Conservation (phyloP, 179 eudicot genomes). For the Silene vulgaris region DNA sequence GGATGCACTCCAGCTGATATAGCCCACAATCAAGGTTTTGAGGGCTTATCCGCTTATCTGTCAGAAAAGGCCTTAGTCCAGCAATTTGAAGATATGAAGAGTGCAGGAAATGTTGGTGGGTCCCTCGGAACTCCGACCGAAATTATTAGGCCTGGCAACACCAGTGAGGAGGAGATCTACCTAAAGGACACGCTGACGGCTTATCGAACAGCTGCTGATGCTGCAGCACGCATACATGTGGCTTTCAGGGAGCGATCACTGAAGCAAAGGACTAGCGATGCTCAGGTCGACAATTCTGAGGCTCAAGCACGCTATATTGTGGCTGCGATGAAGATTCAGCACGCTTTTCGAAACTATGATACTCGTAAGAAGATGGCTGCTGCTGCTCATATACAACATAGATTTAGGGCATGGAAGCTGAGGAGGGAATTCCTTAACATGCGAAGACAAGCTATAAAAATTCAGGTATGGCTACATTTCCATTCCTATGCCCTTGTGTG, state of each 20-base stretch:
- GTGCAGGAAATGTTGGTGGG: conserved; percentile 84
- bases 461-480: conserved; percentile 56
- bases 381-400: conserved; percentile 72
- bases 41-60: conserved; percentile 86
- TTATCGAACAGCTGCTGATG: conserved; percentile 94
- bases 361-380: conserved; percentile 55
- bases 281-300: conserved; percentile 50
- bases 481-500: conserved; percentile 2
- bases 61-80: conserved; percentile 77
- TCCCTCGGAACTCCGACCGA: conserved; percentile 53
- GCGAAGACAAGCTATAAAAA: conserved; percentile 72
- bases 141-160: conserved; percentile 24
- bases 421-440: conserved; percentile 65
- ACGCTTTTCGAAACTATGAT: conserved; percentile 72
- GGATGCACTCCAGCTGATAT: conserved; percentile 83
- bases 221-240: conserved; percentile 85
- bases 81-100: conserved; percentile 74
- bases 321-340: conserved; percentile 95
- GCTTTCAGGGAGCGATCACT: conserved; percentile 80
- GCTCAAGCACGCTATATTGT: conserved; percentile 64
- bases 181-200: conserved; percentile 82
- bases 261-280: conserved; percentile 44
- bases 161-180: conserved; percentile 61
- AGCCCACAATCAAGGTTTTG: conserved; percentile 62
- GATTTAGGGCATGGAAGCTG: conserved; percentile 80